A percentile compares a stretch with the other conserved stretches of the same genome.
These are phyloP conservation scores for Apiotrichum domesticum DNA, from an alignment of 1,284 basidiomycete species.

Conservation along the genomic window DNA sequence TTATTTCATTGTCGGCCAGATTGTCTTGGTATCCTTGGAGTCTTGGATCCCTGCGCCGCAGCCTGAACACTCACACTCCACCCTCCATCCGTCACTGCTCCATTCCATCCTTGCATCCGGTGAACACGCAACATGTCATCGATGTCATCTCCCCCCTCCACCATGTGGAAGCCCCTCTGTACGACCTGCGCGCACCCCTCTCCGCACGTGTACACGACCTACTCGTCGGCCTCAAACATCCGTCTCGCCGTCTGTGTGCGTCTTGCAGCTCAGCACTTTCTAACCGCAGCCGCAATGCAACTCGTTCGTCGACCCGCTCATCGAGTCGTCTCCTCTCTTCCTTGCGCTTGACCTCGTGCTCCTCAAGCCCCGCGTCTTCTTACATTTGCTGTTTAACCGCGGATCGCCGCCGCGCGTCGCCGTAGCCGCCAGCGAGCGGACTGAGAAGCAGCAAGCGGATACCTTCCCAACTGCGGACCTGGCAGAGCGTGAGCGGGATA, in stretches of 20 bases:
- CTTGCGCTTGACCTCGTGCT: conserved; percentile 78
- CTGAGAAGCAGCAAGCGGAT: no score
- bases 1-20: no score
- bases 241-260: conserved; percentile 70
- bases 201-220: conserved; percentile 72
- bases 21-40: no score
- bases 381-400: conserved; percentile 84
- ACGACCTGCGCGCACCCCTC: conserved; percentile 65
- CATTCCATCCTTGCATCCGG: no score
- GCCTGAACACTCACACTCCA: no score
- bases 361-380: conserved; percentile 76
- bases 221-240: conserved; percentile 74
- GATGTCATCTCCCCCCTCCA: background rate
- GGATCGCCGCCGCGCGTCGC: conserved; percentile 54
- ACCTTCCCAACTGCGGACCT: no score
- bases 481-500: no score
- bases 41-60: no score
- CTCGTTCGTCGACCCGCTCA: conserved; percentile 77
- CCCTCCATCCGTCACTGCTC: no score
- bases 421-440: no score
- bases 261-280: background rate
- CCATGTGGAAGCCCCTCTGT: conserved; percentile 57
- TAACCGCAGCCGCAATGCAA: conserved; percentile 55
- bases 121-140: no score
- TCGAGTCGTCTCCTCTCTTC: conserved; percentile 74